These are phyloP conservation scores for Penicillium crustosum DNA, from an alignment of 2,329 filamentous ascomycete genomes.

Conservation along the genomic window DNA sequence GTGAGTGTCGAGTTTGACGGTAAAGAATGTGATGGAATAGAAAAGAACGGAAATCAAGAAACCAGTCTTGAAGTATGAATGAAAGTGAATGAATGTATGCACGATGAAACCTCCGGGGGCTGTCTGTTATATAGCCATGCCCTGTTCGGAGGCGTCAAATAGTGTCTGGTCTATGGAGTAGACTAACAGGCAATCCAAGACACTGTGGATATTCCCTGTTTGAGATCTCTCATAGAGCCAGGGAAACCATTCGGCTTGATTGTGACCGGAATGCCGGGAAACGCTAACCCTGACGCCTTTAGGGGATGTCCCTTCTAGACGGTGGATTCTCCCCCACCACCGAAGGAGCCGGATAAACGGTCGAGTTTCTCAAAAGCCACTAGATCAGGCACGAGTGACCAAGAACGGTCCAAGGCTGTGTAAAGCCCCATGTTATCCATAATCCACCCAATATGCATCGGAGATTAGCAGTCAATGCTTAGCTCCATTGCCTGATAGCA, in stretches of 20 bases:
- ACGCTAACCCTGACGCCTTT: conserved; percentile 1
- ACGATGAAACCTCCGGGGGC: background rate
- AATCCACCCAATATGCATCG: background rate
- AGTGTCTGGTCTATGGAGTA: background rate
- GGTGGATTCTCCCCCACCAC: conserved; percentile 7
- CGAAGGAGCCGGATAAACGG: conserved; percentile 3
- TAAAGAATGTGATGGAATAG: conserved; percentile 15
- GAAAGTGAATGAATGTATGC: conserved; percentile 18
- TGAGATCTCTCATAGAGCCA: background rate
- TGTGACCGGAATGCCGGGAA: conserved; percentile 7
- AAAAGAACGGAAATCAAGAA: conserved; percentile 23
- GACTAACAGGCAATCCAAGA: conserved; percentile 14
- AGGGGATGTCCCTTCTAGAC: conserved; percentile 6
- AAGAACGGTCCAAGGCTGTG: conserved; percentile 1
- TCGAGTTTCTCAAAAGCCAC: conserved; percentile 5
- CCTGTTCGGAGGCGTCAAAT: conserved; percentile 5
- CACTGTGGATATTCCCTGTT: conserved; percentile 17
- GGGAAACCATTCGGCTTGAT: conserved; percentile 2
- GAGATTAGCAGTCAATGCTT: background rate
- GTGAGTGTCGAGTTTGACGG: conserved; percentile 28
- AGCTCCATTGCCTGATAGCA: background rate
- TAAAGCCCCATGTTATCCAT: conserved; percentile 10
- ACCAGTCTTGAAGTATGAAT: conserved; percentile 25
- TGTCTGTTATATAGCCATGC: conserved; percentile 13
- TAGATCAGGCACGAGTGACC: conserved; percentile 8